These are phyloP conservation scores for Didymella keratinophila DNA, from an alignment of 2,329 filamentous ascomycete species.

Conservation along the genomic window DNA sequence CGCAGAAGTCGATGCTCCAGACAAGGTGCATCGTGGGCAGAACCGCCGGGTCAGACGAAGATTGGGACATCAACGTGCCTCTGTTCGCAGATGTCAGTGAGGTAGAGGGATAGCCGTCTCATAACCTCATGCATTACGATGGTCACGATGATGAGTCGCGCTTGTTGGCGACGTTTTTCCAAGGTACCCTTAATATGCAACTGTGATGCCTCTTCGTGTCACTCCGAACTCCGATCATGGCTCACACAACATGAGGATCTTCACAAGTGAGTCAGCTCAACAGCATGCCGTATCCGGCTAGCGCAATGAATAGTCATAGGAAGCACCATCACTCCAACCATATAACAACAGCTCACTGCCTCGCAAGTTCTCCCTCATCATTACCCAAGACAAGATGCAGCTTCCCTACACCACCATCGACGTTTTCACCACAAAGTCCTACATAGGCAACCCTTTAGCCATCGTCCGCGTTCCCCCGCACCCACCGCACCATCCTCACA, in stretches of 20 bases:
- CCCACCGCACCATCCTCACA: not conserved
- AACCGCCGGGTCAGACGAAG: slow-evolving; percentile 41
- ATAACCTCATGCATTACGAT: too few species aligned
- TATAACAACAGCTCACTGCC: not conserved
- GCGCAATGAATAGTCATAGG: not conserved
- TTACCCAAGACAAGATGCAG: not conserved
- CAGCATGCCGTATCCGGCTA: not conserved
- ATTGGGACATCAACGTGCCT: slow-evolving; percentile 51
- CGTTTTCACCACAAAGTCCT: not conserved
- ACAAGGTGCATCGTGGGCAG: slow-evolving; percentile 49
- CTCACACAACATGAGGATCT: not conserved
- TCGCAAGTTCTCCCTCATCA: not conserved
- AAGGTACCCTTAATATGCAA: not conserved
- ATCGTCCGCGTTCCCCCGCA: not conserved
- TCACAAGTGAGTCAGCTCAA: not conserved
- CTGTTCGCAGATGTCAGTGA: slow-evolving; percentile 28
- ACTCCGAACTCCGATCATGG: not conserved
- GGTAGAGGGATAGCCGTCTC: slow-evolving; percentile 4
- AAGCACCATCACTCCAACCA: not conserved
- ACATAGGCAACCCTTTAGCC: not conserved
- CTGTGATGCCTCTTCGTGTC: too few species aligned
- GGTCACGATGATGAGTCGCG: not conserved
- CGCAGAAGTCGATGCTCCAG: slow-evolving; percentile 39
- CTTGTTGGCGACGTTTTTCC: not conserved
- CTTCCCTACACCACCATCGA: not conserved